Base-by-base conservation (phyloP, 768 basidiomycete genomes). In the Naganishia kalamii region DNA sequence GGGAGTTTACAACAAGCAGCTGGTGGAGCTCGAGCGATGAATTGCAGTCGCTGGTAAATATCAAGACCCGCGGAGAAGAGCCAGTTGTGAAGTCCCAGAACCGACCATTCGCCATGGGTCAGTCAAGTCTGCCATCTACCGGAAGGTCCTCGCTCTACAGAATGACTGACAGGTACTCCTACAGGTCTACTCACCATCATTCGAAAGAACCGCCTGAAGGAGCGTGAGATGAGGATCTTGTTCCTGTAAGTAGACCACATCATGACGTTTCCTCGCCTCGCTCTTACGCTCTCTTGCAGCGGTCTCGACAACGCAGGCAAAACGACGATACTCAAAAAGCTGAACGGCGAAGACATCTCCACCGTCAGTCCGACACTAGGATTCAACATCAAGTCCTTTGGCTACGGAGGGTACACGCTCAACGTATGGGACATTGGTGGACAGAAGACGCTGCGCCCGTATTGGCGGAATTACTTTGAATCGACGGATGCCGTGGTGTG, bases 401-500 rank as follows among this genome's bases (percentile, higher is more conserved):
- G 86, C 29, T 89, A 96, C 78, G 27, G 47, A 30, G 87, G 86
- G 68, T 90, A 88, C 72, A 87, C 85, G 1, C 80, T 91, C 65
- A 90, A 90, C 77, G 86, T 92, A 50, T 89, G 87, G 96, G 96
- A 99, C 77, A 92, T 98, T 37, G 96, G 96, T 37, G 94, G 96
- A 25, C 96, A 99, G 78, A 86, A 88, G 64, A 93, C 91, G 0
- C 85, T 99, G 59, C 85, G 96, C 32, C 94, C 96, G 7, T 98
- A 98, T 78, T 99, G 96, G 96, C 82, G 91, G 27, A 99, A 98
- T 78, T 98, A 98, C 80, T 98, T 98, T 71, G 96, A 99, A 79
- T 90, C 92, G 79, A 98, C 96, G 11, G 96, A 98, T 79, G 94
- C 89, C 7, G 82, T 99, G 47, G 92, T 98, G 35, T 99, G 96